phyloP scores from a whole-genome alignment of 139 green algal genomes.

The Micractinium sp. region DNA sequence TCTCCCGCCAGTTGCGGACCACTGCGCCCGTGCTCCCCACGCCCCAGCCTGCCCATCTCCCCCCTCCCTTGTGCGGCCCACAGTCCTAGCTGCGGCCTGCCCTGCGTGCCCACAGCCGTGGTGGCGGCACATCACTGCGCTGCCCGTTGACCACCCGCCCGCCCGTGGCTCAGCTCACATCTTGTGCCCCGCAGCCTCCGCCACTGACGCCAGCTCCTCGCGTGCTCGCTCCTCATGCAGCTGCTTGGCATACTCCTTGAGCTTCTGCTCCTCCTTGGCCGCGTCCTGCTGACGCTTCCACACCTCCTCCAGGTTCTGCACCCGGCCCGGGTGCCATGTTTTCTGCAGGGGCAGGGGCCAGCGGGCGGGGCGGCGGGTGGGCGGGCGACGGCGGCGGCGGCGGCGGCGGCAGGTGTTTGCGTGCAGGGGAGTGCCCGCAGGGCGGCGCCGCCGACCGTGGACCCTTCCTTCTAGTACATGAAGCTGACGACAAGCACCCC shows the following conservation, averaged over 20 bases:
- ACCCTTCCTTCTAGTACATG: too few species aligned
- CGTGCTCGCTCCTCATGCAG: constrained; percentile 84
- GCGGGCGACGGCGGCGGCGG: background rate
- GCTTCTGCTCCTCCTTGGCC: constrained; percentile 79
- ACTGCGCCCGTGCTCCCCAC: too few species aligned
- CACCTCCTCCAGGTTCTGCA: constrained; percentile 86
- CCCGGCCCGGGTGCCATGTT: constrained; percentile 82
- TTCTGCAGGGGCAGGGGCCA: background rate
- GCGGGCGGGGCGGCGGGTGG: background rate
- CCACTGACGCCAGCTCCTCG: constrained; percentile 79
- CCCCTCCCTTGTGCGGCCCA: too few species aligned
- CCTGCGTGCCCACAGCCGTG: too few species aligned
- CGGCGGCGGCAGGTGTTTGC: background rate
- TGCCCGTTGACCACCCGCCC: too few species aligned
- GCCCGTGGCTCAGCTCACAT: constrained; percentile 37
- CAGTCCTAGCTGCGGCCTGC: too few species aligned
- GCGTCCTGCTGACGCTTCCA: constrained; percentile 92
- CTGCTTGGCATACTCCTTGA: constrained; percentile 89
- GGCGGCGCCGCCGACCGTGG: background rate
- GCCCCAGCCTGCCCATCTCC: background rate
- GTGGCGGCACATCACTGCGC: too few species aligned
- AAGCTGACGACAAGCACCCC: too few species aligned
- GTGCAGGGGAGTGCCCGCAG: background rate
- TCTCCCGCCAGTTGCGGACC: too few species aligned
- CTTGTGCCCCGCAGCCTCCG: constrained; percentile 66